Evolutionary conservation across 192 early-diverging fungal genomes (phyloP), one percentile per base, ranked within the genome.

Genomic region (Backusella tarrabulga): DNA sequence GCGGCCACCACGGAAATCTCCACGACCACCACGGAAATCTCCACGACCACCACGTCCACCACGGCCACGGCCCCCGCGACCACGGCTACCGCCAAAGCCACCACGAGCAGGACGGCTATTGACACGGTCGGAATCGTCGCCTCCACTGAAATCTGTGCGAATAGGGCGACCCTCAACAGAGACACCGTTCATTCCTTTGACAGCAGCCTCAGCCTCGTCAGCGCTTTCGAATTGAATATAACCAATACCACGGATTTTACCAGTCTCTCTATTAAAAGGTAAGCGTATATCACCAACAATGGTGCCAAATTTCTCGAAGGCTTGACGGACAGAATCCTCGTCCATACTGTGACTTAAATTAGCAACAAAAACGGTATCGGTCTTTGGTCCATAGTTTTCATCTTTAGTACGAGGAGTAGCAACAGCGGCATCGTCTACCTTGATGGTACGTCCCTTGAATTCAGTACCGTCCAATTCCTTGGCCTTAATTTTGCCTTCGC

Each of bases 221-320:
- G 85, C 83, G 66, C 85, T 72, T 34, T 85, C 85, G 79, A 97
- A 99, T 79, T 97, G 92, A 38, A 98, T 90, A 85, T 97, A 98
- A 77, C 95, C 97, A 83, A 95, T 96, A 17, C 94, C 95, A 83
- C 93, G 94, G 74, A 88, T 85, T 72, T 89, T 84, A 44, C 91
- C 93, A 74, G 90, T 87, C 68, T 94, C 94, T 26, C 86, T 82
- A 84, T 94, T 91, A 36, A 91, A 93, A 68, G 94, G 95, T 46
- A 96, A 76, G 76, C 94, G 88, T 34, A 91, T 79, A 67, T 77
- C 78, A 6, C 85, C 84, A 67, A 93, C 82, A 42, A 90, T 82
- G 79, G 90, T 78, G 75, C 95, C 95, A 75, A 89, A 91, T 56
- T 85, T 81, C 34, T 79, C 79, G 69, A 96, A 87, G 38, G 83